Evolutionary conservation across 768 basidiomycete species (phyloP), one percentile per base, ranked within the genome.

Genomic region (Boletellus ananiceps): DNA sequence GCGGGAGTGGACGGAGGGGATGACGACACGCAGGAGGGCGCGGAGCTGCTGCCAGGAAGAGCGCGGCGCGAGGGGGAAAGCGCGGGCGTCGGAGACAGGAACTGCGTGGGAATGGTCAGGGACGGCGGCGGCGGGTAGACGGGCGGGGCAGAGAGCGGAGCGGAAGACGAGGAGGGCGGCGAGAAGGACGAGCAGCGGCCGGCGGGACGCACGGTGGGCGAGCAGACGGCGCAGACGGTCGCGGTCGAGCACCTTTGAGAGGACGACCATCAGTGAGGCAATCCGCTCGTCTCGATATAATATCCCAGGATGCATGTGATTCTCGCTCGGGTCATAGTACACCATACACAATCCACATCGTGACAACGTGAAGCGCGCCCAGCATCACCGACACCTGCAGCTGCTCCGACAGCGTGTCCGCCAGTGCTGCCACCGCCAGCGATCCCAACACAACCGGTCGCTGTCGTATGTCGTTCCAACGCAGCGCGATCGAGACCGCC

Each of bases 31-130:
- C 25, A 80, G 66, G 44, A 95, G 81, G 2, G 88, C 80, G 14
- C 79, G 68, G 9, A 95, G 80, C 60, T 93, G 90, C 16, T 75
- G 70, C 50, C 90, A 66, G 62, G 90, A 93, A 0, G 77, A 69
- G 40, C 74, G 70, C 61, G 91, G 25, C 13, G 16, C 4, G 35
- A 76, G 78, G 0, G 84, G 85, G 58, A 93, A 93, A 59, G 76
- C 71, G 12, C 66, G 69, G 3, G 74, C 76, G 59, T 90, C 80
- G 0, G 69, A 60, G 0, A 63, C 66, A 54, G 88, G 77, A 32
- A 78, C 69, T 12, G 73, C 65, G 7, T 67, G 60, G 83, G 86
- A 5, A 88, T 81, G 73, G n/a, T 89, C 66, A 5, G 74, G 84
- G 85, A 55, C 80, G 77, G 3, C 72, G 61, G 47, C 79, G 27